Evolutionary conservation across 495 filamentous ascomycete genomes (phyloP).

Genomic region (Patellaria atrata): DNA sequence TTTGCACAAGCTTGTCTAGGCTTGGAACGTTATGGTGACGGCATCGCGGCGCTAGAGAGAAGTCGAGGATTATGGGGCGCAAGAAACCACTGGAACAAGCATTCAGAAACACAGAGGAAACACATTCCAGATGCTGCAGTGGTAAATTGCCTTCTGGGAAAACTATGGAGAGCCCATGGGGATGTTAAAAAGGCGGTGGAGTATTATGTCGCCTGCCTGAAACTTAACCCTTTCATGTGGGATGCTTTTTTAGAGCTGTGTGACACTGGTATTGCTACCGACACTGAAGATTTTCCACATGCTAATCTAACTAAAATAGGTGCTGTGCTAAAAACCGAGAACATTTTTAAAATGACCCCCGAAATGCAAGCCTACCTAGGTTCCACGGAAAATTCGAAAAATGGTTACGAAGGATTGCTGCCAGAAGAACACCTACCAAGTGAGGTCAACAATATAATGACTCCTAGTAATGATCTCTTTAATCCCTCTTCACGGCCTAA

Average conservation of each 20-base stretch:
- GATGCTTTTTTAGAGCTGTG: slow-evolving; percentile 83
- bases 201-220: slow-evolving; percentile 75
- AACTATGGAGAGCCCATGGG: slow-evolving; percentile 68
- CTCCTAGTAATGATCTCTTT: slow-evolving; percentile 27
- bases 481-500: slow-evolving; percentile 15
- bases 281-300: not conserved
- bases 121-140: slow-evolving; percentile 73
- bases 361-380: slow-evolving; percentile 43
- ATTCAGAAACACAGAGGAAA: slow-evolving; percentile 36
- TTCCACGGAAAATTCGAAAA: slow-evolving; percentile 15
- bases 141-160: slow-evolving; percentile 65
- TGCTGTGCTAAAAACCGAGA: slow-evolving; percentile 46
- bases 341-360: slow-evolving; percentile 68
- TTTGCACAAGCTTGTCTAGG: slow-evolving; percentile 80
- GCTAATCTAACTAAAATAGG: slow-evolving; percentile 4
- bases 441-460: slow-evolving; percentile 20
- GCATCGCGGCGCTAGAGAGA: slow-evolving; percentile 65
- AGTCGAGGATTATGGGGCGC: slow-evolving; percentile 53
- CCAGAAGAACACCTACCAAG: slow-evolving; percentile 6
- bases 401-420: slow-evolving; percentile 3
- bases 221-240: slow-evolving; percentile 93
- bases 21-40: slow-evolving; percentile 62
- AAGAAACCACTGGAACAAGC: slow-evolving; percentile 58
- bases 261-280: slow-evolving; percentile 39
- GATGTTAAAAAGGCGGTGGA: slow-evolving; percentile 68